Evolutionary conservation across 208 protist species (phyloP), one percentile per base, ranked within the genome.

Genomic region (Leishmania tarentolae): DNA sequence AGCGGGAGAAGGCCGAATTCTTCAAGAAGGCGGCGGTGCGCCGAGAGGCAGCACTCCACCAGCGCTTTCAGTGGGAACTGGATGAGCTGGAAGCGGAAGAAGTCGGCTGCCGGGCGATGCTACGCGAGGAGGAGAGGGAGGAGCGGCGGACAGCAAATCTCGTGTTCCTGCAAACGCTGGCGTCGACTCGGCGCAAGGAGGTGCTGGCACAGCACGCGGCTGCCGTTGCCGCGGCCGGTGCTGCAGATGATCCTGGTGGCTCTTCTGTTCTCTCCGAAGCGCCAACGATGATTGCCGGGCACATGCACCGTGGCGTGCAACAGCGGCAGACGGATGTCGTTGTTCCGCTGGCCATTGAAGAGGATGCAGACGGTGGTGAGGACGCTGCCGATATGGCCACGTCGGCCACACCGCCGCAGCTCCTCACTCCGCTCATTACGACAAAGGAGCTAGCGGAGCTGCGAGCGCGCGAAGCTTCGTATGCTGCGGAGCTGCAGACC

Each of bases 71-170:
- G 71, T 68, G 79, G 35, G 77, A 76, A 71, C 7, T 86, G 24
- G 89, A 91, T 13, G 87, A 91, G 9, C 24, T 91, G 15, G 69
- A 75, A 40, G 75, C 78, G 42, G 89, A 94, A 24, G 88, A 93
- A 76, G 86, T 83, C 3, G 84, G 91, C 53, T 86, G 76, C n/a
- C 87, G 89, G 40, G 76, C 81, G 42, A 71, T 78, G 6, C 66
- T 93, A 53, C 72, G 78, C 13, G 91, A 92, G 63, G 79, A 72
- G 37, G 87, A 93, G 80, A 83, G 91, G 9, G 82, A 91, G 19
- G 83, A 82, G 57, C 85, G 89, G 11, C 80, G 87, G 4, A 85
- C 82, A 3, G 76, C 71, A 6, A 74, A 42, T 63, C 69, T 85
- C 17, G 31, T 85, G 37, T 81, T 81, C 66, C 57, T 85, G 8